Percentiles rank a stretch among this genome's conserved stretches.
Conservation (phyloP, 306 rosid genomes). For the Fragaria iinumae region DNA sequence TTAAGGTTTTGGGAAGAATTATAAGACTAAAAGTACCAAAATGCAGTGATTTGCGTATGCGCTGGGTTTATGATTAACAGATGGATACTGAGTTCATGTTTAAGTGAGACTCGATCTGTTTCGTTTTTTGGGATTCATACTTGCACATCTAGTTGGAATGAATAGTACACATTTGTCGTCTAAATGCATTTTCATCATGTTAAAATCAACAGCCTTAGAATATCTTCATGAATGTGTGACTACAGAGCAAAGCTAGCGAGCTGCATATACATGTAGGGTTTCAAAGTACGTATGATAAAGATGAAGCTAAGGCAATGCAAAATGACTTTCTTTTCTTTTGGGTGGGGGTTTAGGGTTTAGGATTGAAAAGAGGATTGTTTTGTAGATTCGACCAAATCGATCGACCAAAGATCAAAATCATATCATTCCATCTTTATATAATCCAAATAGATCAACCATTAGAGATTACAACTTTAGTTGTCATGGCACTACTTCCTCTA, state of each 20-base stretch:
- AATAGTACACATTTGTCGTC: slow-evolving; percentile 24
- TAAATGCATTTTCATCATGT: slow-evolving; percentile 19
- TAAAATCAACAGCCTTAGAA: slow-evolving; percentile 1
- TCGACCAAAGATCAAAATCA: slow-evolving; percentile 5
- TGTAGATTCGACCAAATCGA: slow-evolving; percentile 10
- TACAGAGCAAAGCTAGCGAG: slow-evolving; percentile 2
- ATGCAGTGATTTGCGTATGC: neutral
- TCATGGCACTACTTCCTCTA: neutral
- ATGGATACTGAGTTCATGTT: neutral
- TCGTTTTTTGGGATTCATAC: neutral
- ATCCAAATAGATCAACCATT: neutral
- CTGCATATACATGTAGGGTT: slow-evolving; percentile 1
- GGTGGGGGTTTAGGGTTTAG: neutral
- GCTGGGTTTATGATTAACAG: neutral
- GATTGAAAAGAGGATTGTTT: neutral
- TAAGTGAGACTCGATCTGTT: slow-evolving; percentile 19
- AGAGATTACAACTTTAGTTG: neutral
- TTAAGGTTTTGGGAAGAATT: neutral
- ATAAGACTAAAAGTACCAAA: too few species aligned
- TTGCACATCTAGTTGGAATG: neutral
- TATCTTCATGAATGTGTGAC: neutral
- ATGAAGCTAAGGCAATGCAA: neutral
- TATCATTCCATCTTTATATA: neutral
- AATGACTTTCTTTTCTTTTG: neutral
- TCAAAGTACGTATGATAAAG: neutral